Conservation (phyloP, 169 alveolate genomes). For the Plasmodium blacklocki region DNA sequence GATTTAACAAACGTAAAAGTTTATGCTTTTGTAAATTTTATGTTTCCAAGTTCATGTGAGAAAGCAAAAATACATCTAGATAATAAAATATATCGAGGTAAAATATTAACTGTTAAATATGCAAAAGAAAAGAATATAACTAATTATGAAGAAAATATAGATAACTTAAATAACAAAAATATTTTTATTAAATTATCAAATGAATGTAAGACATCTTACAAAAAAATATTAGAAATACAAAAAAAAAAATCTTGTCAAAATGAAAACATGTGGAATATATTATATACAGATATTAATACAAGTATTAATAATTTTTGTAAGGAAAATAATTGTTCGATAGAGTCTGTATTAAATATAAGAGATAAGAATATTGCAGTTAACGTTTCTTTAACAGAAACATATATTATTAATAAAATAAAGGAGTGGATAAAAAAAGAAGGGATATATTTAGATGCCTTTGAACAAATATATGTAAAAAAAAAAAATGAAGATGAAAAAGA, state of each 20-base stretch:
- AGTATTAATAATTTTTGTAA: constrained; percentile 92
- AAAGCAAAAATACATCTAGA: constrained; percentile 32
- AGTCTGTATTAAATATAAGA: constrained; percentile 88
- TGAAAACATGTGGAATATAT: constrained; percentile 95
- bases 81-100: constrained; percentile 82
- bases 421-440: constrained; percentile 96
- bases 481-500: constrained; percentile 68
- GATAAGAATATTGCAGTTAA: constrained; percentile 91
- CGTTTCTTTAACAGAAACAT: constrained; percentile 94
- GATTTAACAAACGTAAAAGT: constrained; percentile 69
- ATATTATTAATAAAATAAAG: constrained; percentile 93
- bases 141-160: not conserved
- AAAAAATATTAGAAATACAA: constrained; percentile 87
- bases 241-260: constrained; percentile 87
- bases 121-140: constrained; percentile 77
- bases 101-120: constrained; percentile 78
- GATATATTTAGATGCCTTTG: constrained; percentile 89
- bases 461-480: constrained; percentile 72
- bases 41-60: constrained; percentile 73
- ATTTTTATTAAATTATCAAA: constrained; percentile 82
- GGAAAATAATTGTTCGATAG: constrained; percentile 87
- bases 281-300: constrained; percentile 95
- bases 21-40: constrained; percentile 66
- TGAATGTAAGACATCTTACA: constrained; percentile 85
- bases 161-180: constrained; percentile 61